Evolutionary conservation across 2,329 filamentous ascomycete species (phyloP).

Genomic region (Colletotrichum tofieldiae): DNA sequence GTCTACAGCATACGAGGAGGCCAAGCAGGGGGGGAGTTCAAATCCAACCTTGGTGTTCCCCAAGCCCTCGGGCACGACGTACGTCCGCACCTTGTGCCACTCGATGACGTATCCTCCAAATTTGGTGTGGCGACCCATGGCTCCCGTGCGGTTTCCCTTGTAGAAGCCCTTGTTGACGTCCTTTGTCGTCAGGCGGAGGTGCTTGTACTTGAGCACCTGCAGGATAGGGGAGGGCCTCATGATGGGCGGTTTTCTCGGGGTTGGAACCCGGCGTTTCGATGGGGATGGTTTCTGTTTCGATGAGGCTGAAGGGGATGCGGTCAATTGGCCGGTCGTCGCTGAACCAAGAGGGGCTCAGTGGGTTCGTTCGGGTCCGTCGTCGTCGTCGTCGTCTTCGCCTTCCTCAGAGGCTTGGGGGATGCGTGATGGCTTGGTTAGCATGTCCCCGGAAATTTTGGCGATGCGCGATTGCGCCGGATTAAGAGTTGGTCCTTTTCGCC

Average conservation of each 20-base stretch:
- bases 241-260: conserved; percentile 45
- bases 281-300: background rate
- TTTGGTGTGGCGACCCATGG: conserved; percentile 88
- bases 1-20: background rate
- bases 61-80: conserved; percentile 81
- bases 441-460: conserved; percentile 43
- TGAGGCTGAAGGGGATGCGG: background rate
- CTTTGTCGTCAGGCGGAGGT: conserved; percentile 90
- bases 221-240: conserved; percentile 81
- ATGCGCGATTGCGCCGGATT: conserved; percentile 35
- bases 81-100: conserved; percentile 91
- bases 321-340: conserved; percentile 10
- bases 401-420: conserved; percentile 1
- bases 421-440: background rate
- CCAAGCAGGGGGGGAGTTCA: background rate
- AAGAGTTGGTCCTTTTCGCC: conserved; percentile 31
- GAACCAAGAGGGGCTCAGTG: background rate
- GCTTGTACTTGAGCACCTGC: conserved; percentile 77
- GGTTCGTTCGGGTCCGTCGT: conserved; percentile 5
- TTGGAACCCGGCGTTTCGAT: background rate
- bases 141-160: conserved; percentile 93
- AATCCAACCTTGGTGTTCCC: conserved; percentile 79
- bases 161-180: conserved; percentile 95
- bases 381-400: conserved; percentile 1
- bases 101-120: conserved; percentile 89